phyloP scores from a whole-genome alignment of 2,329 filamentous ascomycete genomes.

The Ophiostoma ips region DNA sequence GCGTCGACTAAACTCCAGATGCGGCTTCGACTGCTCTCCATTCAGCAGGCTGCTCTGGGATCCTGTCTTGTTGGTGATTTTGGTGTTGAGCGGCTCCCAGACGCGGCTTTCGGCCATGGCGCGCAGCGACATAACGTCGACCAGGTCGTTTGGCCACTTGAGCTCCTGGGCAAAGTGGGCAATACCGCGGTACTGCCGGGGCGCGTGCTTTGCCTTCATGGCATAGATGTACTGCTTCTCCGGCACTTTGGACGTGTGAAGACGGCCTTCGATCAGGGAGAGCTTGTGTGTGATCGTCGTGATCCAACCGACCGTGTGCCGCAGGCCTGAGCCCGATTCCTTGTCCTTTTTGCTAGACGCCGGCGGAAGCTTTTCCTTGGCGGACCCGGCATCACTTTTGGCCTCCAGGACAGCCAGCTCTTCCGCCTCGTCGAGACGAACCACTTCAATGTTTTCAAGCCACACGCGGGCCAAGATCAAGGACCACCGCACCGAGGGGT shows the following conservation, averaged over 20 bases:
- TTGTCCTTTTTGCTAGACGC: neutral
- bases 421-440: constrained; percentile 13
- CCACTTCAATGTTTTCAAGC: constrained; percentile 52
- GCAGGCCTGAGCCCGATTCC: constrained; percentile 10
- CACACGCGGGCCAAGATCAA: constrained; percentile 49
- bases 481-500: constrained; percentile 51
- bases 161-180: constrained; percentile 50
- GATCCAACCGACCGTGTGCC: constrained; percentile 35
- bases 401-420: neutral
- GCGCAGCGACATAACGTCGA: neutral
- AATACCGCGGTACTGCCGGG: constrained; percentile 46
- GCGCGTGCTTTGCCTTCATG: constrained; percentile 40
- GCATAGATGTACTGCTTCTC: constrained; percentile 27
- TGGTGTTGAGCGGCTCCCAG: constrained; percentile 24
- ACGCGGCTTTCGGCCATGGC: neutral
- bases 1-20: constrained; percentile 16
- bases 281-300: constrained; percentile 43
- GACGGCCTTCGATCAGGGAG: constrained; percentile 22
- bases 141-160: constrained; percentile 41
- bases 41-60: constrained; percentile 11
- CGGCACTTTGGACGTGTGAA: constrained; percentile 15
- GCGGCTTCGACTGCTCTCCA: constrained; percentile 10
- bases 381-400: neutral
- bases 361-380: neutral
- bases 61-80: constrained; percentile 20